These are phyloP conservation scores for Helotiales sp. DNA, from an alignment of 2,329 filamentous ascomycete genomes.

Conservation along the genomic window DNA sequence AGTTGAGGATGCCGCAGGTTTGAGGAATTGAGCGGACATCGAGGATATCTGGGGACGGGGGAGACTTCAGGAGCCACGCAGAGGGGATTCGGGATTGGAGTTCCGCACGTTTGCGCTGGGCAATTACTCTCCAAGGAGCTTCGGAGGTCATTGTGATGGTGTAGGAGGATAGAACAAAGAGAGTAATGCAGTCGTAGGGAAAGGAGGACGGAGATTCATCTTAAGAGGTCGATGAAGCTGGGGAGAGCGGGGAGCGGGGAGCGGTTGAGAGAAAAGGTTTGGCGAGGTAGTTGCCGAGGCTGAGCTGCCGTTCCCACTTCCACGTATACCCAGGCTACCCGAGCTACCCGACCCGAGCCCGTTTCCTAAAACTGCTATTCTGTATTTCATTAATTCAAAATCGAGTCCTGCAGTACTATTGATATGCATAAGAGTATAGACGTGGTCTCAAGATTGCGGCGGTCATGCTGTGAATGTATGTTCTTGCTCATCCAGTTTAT, in stretches of 20 bases:
- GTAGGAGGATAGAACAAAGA: neutral
- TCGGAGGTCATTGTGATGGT: conserved; percentile 24
- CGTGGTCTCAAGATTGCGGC: too few species aligned
- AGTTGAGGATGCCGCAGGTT: conserved; percentile 35
- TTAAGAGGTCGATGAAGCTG: neutral
- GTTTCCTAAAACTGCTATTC: too few species aligned
- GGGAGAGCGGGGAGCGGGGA: neutral
- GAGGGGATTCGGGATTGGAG: conserved; percentile 37
- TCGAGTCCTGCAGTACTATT: too few species aligned
- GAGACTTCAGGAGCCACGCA: conserved; percentile 37
- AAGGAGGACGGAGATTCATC: neutral
- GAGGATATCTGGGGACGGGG: conserved; percentile 26
- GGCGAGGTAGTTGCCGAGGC: conserved; percentile 9
- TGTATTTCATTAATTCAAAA: too few species aligned
- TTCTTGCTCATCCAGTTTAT: too few species aligned
- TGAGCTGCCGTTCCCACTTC: neutral
- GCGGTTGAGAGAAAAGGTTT: neutral
- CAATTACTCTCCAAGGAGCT: conserved; percentile 34
- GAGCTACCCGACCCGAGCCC: too few species aligned
- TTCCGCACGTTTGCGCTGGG: conserved; percentile 37
- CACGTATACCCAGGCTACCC: neutral
- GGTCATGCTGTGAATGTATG: too few species aligned
- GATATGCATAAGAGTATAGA: too few species aligned
- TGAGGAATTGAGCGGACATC: conserved; percentile 36
- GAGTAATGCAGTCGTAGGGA: neutral